A percentile compares a stretch with the other conserved stretches of the same genome.
Conservation (phyloP, 768 basidiomycete genomes). For the Tricholoma saponaceum region DNA sequence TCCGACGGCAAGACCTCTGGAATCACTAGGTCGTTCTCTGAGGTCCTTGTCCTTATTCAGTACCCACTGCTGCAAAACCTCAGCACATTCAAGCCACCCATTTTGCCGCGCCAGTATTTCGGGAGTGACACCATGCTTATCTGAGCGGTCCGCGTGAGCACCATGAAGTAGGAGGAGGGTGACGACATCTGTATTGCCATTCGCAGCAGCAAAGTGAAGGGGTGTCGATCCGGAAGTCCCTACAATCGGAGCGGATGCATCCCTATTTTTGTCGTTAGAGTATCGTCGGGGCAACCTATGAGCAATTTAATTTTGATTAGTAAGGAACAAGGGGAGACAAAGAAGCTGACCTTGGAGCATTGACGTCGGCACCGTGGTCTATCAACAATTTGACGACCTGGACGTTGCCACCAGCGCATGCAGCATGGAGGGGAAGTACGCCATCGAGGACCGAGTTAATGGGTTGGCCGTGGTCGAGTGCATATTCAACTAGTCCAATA, state of each 20-base stretch:
- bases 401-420: constrained; percentile 86
- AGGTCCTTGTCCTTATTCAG: constrained; percentile 60
- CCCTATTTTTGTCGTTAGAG: constrained; percentile 64
- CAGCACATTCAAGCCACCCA: constrained; percentile 76
- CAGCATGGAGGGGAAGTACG: constrained; percentile 94
- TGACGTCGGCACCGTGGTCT: constrained; percentile 95
- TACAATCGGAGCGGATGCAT: constrained; percentile 64
- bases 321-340: constrained; percentile 4
- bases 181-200: constrained; percentile 80
- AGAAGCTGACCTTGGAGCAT: constrained; percentile 75
- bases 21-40: constrained; percentile 39
- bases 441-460: constrained; percentile 96
- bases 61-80: constrained; percentile 65
- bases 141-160: constrained; percentile 73
- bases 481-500: constrained; percentile 89
- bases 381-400: constrained; percentile 86
- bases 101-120: constrained; percentile 78
- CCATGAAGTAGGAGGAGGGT: constrained; percentile 79
- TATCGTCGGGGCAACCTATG: constrained; percentile 69
- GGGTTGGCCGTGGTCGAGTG: constrained; percentile 90
- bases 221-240: constrained; percentile 90
- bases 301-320: constrained; percentile 4
- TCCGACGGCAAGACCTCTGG: constrained; percentile 9
- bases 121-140: constrained; percentile 91
- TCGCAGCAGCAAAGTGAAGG: constrained; percentile 95